Evolutionary conservation across 345 rosid species (phyloP).

Genomic region (Corchorus capsularis): DNA sequence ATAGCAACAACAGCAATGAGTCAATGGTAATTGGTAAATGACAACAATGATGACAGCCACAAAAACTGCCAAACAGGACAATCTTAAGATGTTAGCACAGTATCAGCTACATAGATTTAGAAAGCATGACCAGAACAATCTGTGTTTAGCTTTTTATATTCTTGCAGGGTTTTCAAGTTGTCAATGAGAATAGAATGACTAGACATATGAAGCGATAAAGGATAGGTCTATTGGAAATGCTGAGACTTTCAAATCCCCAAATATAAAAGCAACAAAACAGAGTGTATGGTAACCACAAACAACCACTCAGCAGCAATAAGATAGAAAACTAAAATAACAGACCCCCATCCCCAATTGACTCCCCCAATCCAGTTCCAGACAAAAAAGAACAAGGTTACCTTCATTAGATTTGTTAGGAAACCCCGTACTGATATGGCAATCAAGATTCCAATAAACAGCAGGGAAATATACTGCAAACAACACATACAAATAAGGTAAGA

Average conservation of each 20-base stretch:
- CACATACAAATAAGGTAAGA: constrained; percentile 30
- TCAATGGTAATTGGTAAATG: too few species aligned
- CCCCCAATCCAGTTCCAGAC: not conserved
- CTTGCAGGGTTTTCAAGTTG: not conserved
- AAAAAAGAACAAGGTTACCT: constrained; percentile 49
- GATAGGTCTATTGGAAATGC: not conserved
- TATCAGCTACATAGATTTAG: not conserved
- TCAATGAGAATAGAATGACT: not conserved
- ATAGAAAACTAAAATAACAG: not conserved
- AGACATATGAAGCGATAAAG: not conserved
- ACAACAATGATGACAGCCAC: not conserved
- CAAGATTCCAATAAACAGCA: constrained; percentile 90
- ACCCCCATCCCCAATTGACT: not conserved
- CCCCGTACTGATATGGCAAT: constrained; percentile 91
- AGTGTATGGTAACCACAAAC: not conserved
- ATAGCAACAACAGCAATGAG: not conserved
- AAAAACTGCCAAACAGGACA: not conserved
- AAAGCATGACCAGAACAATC: not conserved
- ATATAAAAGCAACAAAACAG: not conserved
- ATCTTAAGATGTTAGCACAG: not conserved
- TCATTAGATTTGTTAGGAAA: constrained; percentile 88
- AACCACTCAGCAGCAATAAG: not conserved
- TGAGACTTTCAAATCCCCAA: not conserved
- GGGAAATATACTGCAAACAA: constrained; percentile 79
- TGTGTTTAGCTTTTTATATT: not conserved